Evolutionary conservation across 805 yeast genomes (phyloP).

Genomic region (Pachysolen tannophilus): DNA sequence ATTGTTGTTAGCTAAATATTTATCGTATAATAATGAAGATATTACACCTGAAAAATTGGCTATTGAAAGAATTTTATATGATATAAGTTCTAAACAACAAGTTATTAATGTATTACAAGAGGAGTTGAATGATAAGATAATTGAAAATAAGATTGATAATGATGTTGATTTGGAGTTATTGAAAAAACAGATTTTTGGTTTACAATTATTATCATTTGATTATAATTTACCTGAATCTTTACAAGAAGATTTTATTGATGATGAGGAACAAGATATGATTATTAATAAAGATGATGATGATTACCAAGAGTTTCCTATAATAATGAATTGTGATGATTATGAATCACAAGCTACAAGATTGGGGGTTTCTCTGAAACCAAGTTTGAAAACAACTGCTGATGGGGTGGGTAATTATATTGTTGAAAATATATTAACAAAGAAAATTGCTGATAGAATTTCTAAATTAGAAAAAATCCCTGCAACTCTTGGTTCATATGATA

Average conservation of each 20-base stretch:
- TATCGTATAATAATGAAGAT: constrained; percentile 16
- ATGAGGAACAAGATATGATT: constrained; percentile 3
- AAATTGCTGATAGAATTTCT: constrained; percentile 47
- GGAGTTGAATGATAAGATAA: constrained; percentile 18
- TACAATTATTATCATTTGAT: constrained; percentile 59
- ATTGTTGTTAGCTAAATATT: constrained; percentile 19
- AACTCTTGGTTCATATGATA: constrained; percentile 55
- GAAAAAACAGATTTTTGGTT: constrained; percentile 51
- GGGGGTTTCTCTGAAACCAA: constrained; percentile 26
- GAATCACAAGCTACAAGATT: constrained; percentile 29
- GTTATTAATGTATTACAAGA: constrained; percentile 21
- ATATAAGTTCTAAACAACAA: constrained; percentile 34
- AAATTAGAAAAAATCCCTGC: constrained; percentile 64
- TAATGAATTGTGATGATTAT: constrained; percentile 15
- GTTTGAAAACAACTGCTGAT: constrained; percentile 26
- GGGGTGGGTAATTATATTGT: constrained; percentile 41
- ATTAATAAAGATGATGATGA: constrained; percentile 8
- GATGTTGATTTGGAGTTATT: constrained; percentile 38
- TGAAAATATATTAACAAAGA: constrained; percentile 46
- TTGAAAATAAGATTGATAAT: constrained; percentile 17
- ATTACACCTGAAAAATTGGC: constrained; percentile 30
- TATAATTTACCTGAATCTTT: constrained; percentile 52
- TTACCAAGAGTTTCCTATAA: not conserved
- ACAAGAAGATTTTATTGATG: constrained; percentile 28
- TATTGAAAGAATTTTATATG: constrained; percentile 31